Base-by-base conservation (phyloP, 169 alveolate species). In the Cystoisospora suis region DNA sequence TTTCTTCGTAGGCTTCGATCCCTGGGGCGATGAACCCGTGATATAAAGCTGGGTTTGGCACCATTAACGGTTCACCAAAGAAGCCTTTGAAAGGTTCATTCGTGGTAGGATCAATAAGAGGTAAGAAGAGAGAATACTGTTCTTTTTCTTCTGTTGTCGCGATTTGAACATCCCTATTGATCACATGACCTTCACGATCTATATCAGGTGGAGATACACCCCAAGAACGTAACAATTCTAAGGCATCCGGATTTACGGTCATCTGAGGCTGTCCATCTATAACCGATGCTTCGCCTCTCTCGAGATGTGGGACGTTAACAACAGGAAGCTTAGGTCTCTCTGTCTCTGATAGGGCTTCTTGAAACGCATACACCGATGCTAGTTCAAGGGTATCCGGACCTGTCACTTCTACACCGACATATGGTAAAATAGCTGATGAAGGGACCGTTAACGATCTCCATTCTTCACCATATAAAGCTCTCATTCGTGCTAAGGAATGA, bases 21-120 rank as follows among this genome's bases (percentile, higher is more conserved):
- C 40, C 75, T 9, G 88, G 88, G 38, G 61, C 70, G 1, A 88
- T 29, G 29, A 88, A 42, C 36, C 44, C 75, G 38, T 88, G 92
- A 29, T 61, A 72, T 3, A 88, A 49, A n/a, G 92, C 92, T 15
- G 92, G 92, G 77, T 88, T 88, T 38, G 92, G 92, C 80, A 88
- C 53, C 92, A 88, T 29, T 3, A 88, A 27, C 32, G 92, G 92
- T 47, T 88, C 61, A n/a, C 70, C 92, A 40, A 4, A 75, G 34
- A 88, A 88, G 44, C 92, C 92, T 32, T 12, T 7, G 70, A 88
- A 29, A 32, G 87, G 89, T 32, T 88, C 70, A 4, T 59, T 59
- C 49, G 92, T 88, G 47, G 27, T 56, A 32, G 56, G 79, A 70
- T 88, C 92, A 17, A 88, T 70, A 6, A 88, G 56, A 2, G 92